Base-by-base conservation (phyloP, 495 filamentous ascomycete species). In the Penicillium flavigenum region DNA sequence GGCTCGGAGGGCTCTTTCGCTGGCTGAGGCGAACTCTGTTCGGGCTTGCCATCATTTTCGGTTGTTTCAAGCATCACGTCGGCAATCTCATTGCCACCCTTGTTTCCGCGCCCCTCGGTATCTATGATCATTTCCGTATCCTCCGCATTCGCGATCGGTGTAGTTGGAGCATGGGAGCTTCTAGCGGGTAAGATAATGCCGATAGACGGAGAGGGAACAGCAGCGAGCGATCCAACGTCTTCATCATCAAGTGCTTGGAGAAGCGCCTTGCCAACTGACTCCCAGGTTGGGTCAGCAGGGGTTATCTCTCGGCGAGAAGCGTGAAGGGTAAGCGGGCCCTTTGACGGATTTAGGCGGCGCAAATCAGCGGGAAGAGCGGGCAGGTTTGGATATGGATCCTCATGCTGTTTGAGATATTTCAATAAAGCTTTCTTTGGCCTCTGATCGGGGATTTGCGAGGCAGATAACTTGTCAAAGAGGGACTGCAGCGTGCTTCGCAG, bases 331-430 rank as follows among this genome's bases (percentile, higher is more conserved):
- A 77, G 70, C 19, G 72, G 61, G 7, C 57, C 64, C 39, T 60
- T 72, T 14, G 63, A 52, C 4, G 66, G 46, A 54, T 61, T 59
- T 2, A 70, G 63, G 43, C 70, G 61, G 9, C 80, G 68, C 45
- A 79, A 46, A 54, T 63, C 63, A 19, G 55, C 48, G 47, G 73
- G 66, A 9, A 81, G 75, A 26, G 83, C 67, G 5, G 88, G 90
- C 0, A 95, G 79, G 64, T 88, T 96, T 3, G 89, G 84, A 60
- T 88, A 89, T 4, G 87, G 88, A 62, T 96, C 90, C 11, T 89
- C 76, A 47, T 86, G 84, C 51, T 80, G 84, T 61, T 79, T 83
- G 19, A 96, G 75, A 32, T 79, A 75, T 27, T 78, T 75, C 7
- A 87, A 78, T 17, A 96, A 72, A 10, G 80, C 79, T 58, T 82